Conservation (phyloP, 2,329 filamentous ascomycete species). For the Alternaria sp. region DNA sequence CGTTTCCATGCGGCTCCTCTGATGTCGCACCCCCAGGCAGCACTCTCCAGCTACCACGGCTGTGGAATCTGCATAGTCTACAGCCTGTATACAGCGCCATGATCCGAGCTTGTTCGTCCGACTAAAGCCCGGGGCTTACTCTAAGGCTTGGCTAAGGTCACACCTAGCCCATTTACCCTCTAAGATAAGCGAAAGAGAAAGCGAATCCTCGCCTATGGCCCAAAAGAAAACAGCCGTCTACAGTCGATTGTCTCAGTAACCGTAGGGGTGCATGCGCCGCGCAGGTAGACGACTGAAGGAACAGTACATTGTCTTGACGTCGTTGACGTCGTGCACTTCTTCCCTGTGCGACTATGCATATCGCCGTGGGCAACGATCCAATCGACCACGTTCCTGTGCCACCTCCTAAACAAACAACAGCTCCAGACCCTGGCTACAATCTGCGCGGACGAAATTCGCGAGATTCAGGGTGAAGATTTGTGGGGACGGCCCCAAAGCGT, state of each 20-base stretch:
- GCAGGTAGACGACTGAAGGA: not conserved
- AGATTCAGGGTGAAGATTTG: slow-evolving; percentile 8
- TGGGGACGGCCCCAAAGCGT: slow-evolving; percentile 8
- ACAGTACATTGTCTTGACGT: not conserved
- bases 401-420: not conserved
- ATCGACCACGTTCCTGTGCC: not conserved
- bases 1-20: slow-evolving; percentile 5
- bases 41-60: not conserved
- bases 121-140: not conserved
- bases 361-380: not conserved
- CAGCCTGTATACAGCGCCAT: not conserved
- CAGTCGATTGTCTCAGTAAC: not conserved
- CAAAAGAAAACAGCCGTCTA: not conserved
- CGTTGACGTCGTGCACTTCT: not conserved
- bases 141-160: slow-evolving; percentile 2
- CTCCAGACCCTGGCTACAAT: not conserved
- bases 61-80: not conserved
- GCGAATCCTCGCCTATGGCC: not conserved
- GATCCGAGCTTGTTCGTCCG: slow-evolving; percentile 11
- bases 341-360: not conserved
- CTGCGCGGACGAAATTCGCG: slow-evolving; percentile 17
- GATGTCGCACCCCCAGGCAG: not conserved
- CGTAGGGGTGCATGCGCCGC: not conserved
- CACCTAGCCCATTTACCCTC: slow-evolving; percentile 1
- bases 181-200: slow-evolving; percentile 5